A percentile compares a stretch with the other conserved stretches of the same genome.
Conservation (phyloP, 805 yeast species). For the Saccharomycopsis fodiens region DNA sequence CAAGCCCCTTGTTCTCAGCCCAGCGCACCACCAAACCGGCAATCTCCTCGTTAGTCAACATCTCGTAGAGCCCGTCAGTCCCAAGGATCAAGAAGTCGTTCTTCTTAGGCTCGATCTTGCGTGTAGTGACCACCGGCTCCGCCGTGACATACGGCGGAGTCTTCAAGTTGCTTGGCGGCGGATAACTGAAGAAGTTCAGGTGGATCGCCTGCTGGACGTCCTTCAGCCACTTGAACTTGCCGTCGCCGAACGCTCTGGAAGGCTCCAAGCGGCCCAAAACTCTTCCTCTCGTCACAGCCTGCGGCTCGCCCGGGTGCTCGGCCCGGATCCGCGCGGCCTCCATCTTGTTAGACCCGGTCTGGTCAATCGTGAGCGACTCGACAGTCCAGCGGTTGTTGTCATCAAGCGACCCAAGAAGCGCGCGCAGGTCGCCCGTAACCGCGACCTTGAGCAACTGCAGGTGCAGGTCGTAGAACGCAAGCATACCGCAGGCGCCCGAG, state of each 20-base stretch:
- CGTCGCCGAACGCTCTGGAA: slow-evolving; percentile 94
- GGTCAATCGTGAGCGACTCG: slow-evolving; percentile 78
- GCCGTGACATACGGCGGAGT: slow-evolving; percentile 99
- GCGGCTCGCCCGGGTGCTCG: slow-evolving; percentile 90
- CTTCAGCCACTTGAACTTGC: slow-evolving; percentile 78
- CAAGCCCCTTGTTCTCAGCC: slow-evolving; percentile 70
- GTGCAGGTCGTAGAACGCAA: slow-evolving; percentile 78
- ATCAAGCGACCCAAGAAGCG: slow-evolving; percentile 68
- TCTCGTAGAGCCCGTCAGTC: slow-evolving; percentile 88
- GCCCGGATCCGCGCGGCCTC: slow-evolving; percentile 76
- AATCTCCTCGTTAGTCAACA: slow-evolving; percentile 87
- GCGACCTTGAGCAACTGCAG: slow-evolving; percentile 75
- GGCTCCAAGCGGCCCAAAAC: slow-evolving; percentile 93
- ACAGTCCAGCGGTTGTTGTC: slow-evolving; percentile 78
- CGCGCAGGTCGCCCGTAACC: slow-evolving; percentile 94
- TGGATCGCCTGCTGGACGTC: slow-evolving; percentile 69
- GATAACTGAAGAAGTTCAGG: slow-evolving; percentile 74
- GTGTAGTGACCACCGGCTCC: slow-evolving; percentile 83
- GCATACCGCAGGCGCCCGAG: slow-evolving; percentile 89
- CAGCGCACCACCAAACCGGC: slow-evolving; percentile 88
- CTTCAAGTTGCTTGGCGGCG: slow-evolving; percentile 58
- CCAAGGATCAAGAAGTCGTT: slow-evolving; percentile 88
- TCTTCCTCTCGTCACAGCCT: slow-evolving; percentile 78
- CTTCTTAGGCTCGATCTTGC: slow-evolving; percentile 59
- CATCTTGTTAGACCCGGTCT: slow-evolving; percentile 84